These are phyloP conservation scores for Rutstroemia sp. DNA, from an alignment of 2,329 filamentous ascomycete genomes.

Conservation along the genomic window DNA sequence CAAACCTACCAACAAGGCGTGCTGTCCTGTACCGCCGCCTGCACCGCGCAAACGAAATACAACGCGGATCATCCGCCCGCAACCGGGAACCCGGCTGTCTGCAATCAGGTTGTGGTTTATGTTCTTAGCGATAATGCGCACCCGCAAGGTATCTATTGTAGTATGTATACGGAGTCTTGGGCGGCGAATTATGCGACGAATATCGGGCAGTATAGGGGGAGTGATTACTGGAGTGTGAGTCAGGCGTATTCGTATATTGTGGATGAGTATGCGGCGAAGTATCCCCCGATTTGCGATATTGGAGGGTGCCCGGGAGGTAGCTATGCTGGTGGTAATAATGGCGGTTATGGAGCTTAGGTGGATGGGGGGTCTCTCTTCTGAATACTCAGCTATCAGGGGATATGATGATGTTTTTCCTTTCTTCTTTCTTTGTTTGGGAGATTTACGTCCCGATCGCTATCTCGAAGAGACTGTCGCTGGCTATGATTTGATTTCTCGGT, in stretches of 20 bases:
- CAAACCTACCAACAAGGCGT: conserved; percentile 16
- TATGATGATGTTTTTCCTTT: too few relatives aligned
- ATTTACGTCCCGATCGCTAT: too few relatives aligned
- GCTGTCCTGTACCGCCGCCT: conserved; percentile 29
- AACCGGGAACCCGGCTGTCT: conserved; percentile 28
- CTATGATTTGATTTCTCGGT: too few relatives aligned
- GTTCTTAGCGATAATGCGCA: conserved; percentile 30
- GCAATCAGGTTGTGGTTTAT: conserved; percentile 34
- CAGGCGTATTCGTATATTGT: neutral
- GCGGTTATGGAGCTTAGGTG: neutral
- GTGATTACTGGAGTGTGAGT: conserved; percentile 1
- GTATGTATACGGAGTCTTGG: conserved; percentile 24
- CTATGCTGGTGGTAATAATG: neutral
- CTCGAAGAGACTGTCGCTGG: too few relatives aligned
- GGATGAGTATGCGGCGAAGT: neutral
- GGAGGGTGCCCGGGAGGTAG: neutral
- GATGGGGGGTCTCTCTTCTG: too few relatives aligned
- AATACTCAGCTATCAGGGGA: too few relatives aligned
- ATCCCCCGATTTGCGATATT: neutral
- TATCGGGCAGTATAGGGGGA: conserved; percentile 15
- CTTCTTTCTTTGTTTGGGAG: too few relatives aligned
- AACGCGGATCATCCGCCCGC: conserved; percentile 27
- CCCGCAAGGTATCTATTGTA: conserved; percentile 33
- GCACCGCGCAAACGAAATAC: conserved; percentile 30
- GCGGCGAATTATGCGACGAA: conserved; percentile 20